Percentiles rank a stretch among this genome's conserved stretches.
These are phyloP conservation scores for Ganoderma sinense DNA, from an alignment of 1,284 basidiomycete genomes.

Conservation along the genomic window DNA sequence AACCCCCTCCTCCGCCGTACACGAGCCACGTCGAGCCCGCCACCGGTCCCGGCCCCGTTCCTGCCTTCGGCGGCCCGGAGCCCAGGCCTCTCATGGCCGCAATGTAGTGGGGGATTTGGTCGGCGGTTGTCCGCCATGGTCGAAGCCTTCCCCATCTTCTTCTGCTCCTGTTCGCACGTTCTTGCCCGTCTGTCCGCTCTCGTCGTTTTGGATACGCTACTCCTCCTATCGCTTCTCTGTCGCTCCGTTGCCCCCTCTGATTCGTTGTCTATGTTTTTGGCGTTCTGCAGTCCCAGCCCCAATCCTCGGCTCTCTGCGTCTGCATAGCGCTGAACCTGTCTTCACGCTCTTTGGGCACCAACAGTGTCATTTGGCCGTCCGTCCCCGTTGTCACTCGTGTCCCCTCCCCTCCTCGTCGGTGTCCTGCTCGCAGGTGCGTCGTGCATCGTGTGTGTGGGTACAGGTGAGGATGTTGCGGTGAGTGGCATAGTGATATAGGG, in stretches of 20 bases:
- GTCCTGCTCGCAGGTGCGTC: background rate
- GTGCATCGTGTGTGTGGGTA: background rate
- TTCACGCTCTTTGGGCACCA: slow-evolving; percentile 33
- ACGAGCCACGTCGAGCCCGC: slow-evolving; percentile 13
- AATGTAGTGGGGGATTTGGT: slow-evolving; percentile 17
- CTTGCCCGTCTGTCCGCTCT: slow-evolving; percentile 1
- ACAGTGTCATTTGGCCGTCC: slow-evolving; percentile 22
- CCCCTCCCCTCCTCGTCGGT: background rate
- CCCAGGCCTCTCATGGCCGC: slow-evolving; percentile 30
- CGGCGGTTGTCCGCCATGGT: background rate
- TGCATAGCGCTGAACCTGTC: slow-evolving; percentile 31
- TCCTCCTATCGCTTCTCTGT: background rate
- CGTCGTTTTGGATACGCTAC: slow-evolving; percentile 8
- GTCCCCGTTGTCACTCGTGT: slow-evolving; percentile 10
- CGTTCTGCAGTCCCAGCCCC: slow-evolving; percentile 2
- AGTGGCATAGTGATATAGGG: background rate
- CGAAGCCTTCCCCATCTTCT: background rate
- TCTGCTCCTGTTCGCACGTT: background rate
- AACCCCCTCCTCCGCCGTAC: slow-evolving; percentile 13
- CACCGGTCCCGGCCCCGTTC: slow-evolving; percentile 10
- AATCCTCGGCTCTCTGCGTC: slow-evolving; percentile 9
- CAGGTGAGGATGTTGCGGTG: background rate
- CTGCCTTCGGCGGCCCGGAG: slow-evolving; percentile 30
- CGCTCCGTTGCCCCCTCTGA: background rate
- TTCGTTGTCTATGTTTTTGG: background rate